Base-by-base conservation (phyloP, 345 rosid genomes). In the Bruguiera parviflora region DNA sequence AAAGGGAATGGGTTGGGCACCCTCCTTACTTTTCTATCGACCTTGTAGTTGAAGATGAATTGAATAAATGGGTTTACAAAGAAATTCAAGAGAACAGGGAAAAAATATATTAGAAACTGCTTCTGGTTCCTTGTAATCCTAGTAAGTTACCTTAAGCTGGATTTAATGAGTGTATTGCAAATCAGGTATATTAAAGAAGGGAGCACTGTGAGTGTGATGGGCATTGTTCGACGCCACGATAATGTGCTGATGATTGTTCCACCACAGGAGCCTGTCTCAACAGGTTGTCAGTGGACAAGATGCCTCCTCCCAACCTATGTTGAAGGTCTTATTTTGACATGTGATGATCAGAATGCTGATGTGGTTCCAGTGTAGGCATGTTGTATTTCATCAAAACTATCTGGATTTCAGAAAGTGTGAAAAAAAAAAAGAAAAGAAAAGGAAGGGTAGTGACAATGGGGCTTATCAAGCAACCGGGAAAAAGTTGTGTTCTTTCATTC, bases 171-270 rank as follows among this genome's bases (percentile, higher is more conserved):
- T 13, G 57, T 53, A 58, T 60, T 77, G 66, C 62, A 35, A 63
- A 25, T 21, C 89, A 93, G 98, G 73, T 89, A 84, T 58, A 87
- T 93, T 70, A 88, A 89, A 80, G 98, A 93, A 89, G 98, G 98
- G 59, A 89, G 89, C 85, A 91, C 97, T 0, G 91, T 93, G n/a
- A 93, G 98, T 67, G 97, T 89, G 65, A 87, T 91, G 98, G 97
- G 97, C 53, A 85, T 89, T 35, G 94, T 91, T 24, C 88, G 87
- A 58, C 89, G 95, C 58, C 97, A 89, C 21, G 96, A 89, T 61
- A 91, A 91, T 13, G 84, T 89, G 67, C 85, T 93, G 65, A 89
- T 91, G 97, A 87, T 93, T 19, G 82, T 91, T 61, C 97, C 97
- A 13, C 87, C 97, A 0, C 58, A 78, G 0, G 89, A 85, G 71